Base-by-base conservation (phyloP, 805 yeast species). In the Kodamaea restingae region DNA sequence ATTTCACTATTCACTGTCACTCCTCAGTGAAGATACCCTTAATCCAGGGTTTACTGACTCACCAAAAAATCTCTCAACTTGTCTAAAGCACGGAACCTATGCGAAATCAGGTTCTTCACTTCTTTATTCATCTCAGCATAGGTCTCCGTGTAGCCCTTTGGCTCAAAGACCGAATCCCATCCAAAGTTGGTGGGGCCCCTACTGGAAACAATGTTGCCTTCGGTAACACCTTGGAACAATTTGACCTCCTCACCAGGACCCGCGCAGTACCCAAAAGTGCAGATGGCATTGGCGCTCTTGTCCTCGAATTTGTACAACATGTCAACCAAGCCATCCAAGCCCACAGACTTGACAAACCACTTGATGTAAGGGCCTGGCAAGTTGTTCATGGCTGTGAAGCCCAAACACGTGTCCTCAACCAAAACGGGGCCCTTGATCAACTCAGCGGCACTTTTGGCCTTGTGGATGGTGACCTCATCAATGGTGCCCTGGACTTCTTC, bases 331-430 rank as follows among this genome's bases (percentile, higher is more conserved):
- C 91, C 91, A 10, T 76, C 77, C 24, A 85, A 71, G 0, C 97
- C 97, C 48, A 90, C 59, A 10, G 76, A 63, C 46, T 80, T 68
- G 32, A 87, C 73, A 62, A 93, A 93, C 98, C 98, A 91, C 61
- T 91, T 91, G 62, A 76, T 75, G 47, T 88, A 87, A 1, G 98
- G 98, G 17, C 99, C 99, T 3, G 99, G 99, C 36, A 93, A 73
- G 45, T 73, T 70, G 38, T 84, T 80, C 55, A 83, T 71, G 2
- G 95, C 96, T 36, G 75, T 75, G 61, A 84, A 93, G 3, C 84
- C 86, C 28, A 93, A 73, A 36, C 95, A 90, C 0, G 98, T 93
- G 54, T 93, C 99, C 57, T 93, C 99, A 3, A 90, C 96, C 41
- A 93, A 70, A 0, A 88, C 97, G 0, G 98, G 91, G 0, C 95